Conservation (phyloP, 1,284 basidiomycete genomes). For the Ganoderma sinense region DNA sequence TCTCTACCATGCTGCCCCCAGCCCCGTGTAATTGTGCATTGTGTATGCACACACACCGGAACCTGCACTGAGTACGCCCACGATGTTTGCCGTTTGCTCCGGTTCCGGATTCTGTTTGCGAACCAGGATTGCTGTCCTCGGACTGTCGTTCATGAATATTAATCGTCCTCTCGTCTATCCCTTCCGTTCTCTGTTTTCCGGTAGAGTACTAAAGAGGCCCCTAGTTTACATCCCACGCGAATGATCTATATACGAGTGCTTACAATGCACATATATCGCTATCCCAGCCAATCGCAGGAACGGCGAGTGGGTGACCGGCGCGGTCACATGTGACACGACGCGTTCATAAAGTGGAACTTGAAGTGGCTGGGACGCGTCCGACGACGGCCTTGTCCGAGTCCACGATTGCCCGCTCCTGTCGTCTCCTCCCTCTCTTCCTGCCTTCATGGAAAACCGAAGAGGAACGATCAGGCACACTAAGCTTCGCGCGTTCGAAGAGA, state of each 20-base stretch:
- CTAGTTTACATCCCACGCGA: conserved; percentile 29
- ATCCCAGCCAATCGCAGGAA: not conserved
- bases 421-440: not conserved
- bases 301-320: not conserved
- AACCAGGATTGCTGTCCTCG: conserved; percentile 9
- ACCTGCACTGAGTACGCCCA: not conserved
- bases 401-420: too few relatives aligned
- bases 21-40: conserved; percentile 1
- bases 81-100: conserved; percentile 7
- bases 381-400: not conserved
- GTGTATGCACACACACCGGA: not conserved
- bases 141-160: conserved; percentile 16
- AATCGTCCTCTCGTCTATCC: conserved; percentile 22
- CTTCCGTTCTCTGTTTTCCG: conserved; percentile 13
- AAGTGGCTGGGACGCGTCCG: conserved; percentile 13
- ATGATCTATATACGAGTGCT: conserved; percentile 31
- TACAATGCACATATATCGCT: conserved; percentile 20
- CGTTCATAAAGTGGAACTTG: conserved; percentile 15
- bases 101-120: conserved; percentile 3
- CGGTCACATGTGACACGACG: conserved; percentile 28
- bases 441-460: not conserved
- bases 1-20: not conserved
- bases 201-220: conserved; percentile 24
- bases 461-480: conserved; percentile 7
- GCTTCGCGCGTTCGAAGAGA: conserved; percentile 12